These are phyloP conservation scores for Oryza officinalis DNA, from an alignment of 176 grass and related monocot genomes.

Conservation along the genomic window DNA sequence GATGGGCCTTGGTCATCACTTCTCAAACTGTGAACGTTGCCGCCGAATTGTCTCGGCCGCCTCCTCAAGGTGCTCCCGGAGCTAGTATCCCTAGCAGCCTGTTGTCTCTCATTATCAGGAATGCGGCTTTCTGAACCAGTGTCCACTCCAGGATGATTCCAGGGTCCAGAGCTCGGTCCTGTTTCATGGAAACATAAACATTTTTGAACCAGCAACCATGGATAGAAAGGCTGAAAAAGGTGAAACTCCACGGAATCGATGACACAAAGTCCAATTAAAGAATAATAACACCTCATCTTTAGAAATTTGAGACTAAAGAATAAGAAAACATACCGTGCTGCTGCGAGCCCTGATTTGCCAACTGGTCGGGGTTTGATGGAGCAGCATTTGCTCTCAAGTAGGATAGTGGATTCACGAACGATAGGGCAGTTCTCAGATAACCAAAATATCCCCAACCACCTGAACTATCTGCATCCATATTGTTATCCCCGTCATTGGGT, in stretches of 20 bases:
- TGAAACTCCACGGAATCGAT: background rate
- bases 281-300: background rate
- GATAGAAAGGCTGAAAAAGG: background rate
- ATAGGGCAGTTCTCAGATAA: conserved; percentile 62
- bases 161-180: conserved; percentile 39
- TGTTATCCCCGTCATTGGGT: conserved; percentile 30
- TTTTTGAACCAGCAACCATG: background rate
- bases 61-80: conserved; percentile 36
- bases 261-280: background rate
- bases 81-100: conserved; percentile 9
- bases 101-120: conserved; percentile 29
- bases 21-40: conserved; percentile 84
- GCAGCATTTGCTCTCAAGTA: conserved; percentile 57
- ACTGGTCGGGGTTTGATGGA: conserved; percentile 46
- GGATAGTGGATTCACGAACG: conserved; percentile 76
- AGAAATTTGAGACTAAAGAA: background rate
- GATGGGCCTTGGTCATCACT: conserved; percentile 46
- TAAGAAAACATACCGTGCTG: conserved; percentile 53
- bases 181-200: conserved; percentile 13
- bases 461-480: conserved; percentile 20
- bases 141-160: conserved; percentile 26
- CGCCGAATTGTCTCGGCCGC: conserved; percentile 55
- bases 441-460: conserved; percentile 59
- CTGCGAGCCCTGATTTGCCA: conserved; percentile 30
- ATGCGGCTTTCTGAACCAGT: conserved; percentile 3